A percentile compares a stretch with the other conserved stretches of the same genome.
Evolutionary conservation across 495 filamentous ascomycete genomes (phyloP).

Genomic region (Trichoderma orchidacearum): DNA sequence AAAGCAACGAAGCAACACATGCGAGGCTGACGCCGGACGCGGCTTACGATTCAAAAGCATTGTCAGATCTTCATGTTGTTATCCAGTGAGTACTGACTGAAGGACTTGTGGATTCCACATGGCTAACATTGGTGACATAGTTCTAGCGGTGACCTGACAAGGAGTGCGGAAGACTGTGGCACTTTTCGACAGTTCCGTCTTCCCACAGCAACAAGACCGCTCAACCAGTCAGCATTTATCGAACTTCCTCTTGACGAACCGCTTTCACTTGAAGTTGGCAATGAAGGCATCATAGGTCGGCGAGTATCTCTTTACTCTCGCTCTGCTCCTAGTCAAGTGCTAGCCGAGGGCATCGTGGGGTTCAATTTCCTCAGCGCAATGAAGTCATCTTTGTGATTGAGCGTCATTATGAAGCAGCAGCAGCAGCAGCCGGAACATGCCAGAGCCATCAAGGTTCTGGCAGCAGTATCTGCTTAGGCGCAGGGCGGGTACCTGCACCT

Average conservation of each 20-base stretch:
- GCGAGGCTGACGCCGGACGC: constrained; percentile 6
- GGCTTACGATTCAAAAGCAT: background rate
- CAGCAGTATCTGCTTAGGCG: background rate
- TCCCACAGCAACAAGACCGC: background rate
- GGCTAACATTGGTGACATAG: constrained; percentile 9
- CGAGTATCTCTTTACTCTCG: constrained; percentile 24
- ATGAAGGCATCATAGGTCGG: constrained; percentile 31
- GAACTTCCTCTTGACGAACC: constrained; percentile 18
- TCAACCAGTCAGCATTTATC: constrained; percentile 4
- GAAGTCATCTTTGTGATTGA: background rate
- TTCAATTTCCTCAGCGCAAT: constrained; percentile 17
- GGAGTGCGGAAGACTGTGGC: constrained; percentile 16
- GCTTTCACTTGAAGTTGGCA: constrained; percentile 24
- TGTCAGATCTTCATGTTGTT: constrained; percentile 6
- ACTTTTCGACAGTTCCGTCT: constrained; percentile 19
- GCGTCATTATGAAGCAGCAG: background rate
- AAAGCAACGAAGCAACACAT: constrained; percentile 12
- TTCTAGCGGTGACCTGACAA: constrained; percentile 21
- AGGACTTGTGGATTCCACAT: background rate
- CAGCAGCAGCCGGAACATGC: background rate
- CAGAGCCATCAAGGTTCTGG: background rate
- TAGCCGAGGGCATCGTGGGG: constrained; percentile 33
- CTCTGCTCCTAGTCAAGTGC: constrained; percentile 4
- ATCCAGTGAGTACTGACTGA: constrained; percentile 13
- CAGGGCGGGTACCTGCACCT: background rate